phyloP scores from a whole-genome alignment of 495 filamentous ascomycete species.

The Aspergillus biplanus region DNA sequence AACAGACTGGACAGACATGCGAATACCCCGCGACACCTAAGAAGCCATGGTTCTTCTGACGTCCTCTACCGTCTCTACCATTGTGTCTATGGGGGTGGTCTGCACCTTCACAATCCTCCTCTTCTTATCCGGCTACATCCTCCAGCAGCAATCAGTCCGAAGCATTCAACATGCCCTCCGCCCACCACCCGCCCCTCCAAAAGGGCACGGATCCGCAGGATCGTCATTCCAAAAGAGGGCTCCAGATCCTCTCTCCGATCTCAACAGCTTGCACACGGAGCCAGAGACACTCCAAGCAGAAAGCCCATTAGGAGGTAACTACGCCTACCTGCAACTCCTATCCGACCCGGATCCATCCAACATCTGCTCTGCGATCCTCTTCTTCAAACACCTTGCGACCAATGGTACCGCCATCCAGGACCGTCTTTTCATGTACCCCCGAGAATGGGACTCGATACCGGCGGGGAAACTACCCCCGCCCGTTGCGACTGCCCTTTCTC shows the following conservation, averaged over 20 bases:
- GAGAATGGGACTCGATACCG: conserved; percentile 46
- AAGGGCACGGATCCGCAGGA: conserved; percentile 23
- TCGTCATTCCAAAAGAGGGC: conserved; percentile 32
- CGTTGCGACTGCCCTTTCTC: conserved; percentile 37
- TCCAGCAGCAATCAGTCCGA: conserved; percentile 71
- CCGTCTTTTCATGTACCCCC: conserved; percentile 54
- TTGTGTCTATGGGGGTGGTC: conserved; percentile 50
- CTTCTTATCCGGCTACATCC: conserved; percentile 71
- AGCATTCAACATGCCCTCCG: conserved; percentile 63
- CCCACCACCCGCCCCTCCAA: conserved; percentile 33
- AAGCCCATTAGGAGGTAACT: conserved; percentile 33
- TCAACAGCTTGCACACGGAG: conserved; percentile 3
- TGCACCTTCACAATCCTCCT: conserved; percentile 65
- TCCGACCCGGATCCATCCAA: conserved; percentile 48
- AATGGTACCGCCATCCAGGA: conserved; percentile 45
- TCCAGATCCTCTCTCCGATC: conserved; percentile 15
- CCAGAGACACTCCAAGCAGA: conserved; percentile 3
- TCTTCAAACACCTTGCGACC: conserved; percentile 47
- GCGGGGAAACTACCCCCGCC: conserved; percentile 29
- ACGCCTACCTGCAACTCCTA: conserved; percentile 50
- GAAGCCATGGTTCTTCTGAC: conserved; percentile 49
- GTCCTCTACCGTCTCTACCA: conserved; percentile 48
- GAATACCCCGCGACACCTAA: background rate
- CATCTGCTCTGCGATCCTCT: conserved; percentile 50
- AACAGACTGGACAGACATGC: conserved; percentile 12